Evolutionary conservation across 2,329 filamentous ascomycete genomes (phyloP).

Genomic region (Microsporum audouinii): DNA sequence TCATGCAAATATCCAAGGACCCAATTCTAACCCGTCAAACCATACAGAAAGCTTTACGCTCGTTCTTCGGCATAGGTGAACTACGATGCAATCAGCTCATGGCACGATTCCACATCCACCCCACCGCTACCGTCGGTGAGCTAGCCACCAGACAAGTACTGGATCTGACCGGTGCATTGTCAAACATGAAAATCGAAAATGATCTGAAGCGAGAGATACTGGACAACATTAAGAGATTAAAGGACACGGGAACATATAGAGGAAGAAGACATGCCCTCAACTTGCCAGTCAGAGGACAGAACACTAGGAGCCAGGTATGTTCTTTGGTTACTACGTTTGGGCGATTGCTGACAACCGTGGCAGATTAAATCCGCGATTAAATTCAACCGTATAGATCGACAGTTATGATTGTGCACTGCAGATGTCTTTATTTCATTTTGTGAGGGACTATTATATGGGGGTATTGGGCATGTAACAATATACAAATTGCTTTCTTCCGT

Average conservation of each 20-base stretch:
- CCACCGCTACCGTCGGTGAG: conserved; percentile 63
- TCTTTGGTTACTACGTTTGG: background rate
- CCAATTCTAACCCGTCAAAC: background rate
- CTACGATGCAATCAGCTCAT: conserved; percentile 61
- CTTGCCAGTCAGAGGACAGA: conserved; percentile 81
- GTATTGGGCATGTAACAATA: background rate
- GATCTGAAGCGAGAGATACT: conserved; percentile 65
- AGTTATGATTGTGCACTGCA: conserved; percentile 18
- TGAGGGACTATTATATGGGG: background rate
- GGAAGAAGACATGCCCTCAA: conserved; percentile 87
- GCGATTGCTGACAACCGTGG: conserved; percentile 13
- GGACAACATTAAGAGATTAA: conserved; percentile 75
- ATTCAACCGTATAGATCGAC: conserved; percentile 49
- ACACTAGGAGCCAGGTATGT: conserved; percentile 61
- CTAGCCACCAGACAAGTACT: conserved; percentile 66
- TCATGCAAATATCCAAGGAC: background rate
- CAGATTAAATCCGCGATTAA: conserved; percentile 49
- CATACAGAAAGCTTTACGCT: conserved; percentile 49
- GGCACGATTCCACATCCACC: conserved; percentile 80
- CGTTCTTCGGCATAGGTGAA: conserved; percentile 76
- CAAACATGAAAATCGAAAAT: conserved; percentile 87
- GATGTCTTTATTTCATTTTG: background rate
- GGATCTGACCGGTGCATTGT: conserved; percentile 71
- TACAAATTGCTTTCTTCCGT: background rate
- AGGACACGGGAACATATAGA: conserved; percentile 82